phyloP scores from a whole-genome alignment of 768 basidiomycete genomes.

The Phlegmacium glaucopus region DNA sequence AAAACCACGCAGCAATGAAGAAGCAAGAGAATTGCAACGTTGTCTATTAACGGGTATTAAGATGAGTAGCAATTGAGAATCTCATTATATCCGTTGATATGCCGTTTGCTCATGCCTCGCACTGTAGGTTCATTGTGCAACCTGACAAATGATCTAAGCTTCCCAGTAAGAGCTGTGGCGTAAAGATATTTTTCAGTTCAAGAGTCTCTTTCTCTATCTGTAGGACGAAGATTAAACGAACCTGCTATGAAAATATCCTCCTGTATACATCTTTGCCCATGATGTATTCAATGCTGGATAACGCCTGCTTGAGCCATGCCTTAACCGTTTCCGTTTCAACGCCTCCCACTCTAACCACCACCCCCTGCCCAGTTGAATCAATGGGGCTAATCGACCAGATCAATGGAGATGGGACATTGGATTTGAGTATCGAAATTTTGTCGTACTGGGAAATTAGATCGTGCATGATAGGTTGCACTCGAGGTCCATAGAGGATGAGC shows the following conservation, averaged over 20 bases:
- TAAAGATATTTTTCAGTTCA: too few species aligned
- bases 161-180: too few species aligned
- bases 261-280: slow-evolving; percentile 65
- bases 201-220: neutral
- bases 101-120: too few species aligned
- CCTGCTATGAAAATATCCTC: slow-evolving; percentile 50
- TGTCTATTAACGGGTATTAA: too few species aligned
- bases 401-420: slow-evolving; percentile 55
- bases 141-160: too few species aligned
- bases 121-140: too few species aligned
- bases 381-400: slow-evolving; percentile 82
- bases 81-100: too few species aligned
- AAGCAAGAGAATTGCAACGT: too few species aligned
- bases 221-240: neutral
- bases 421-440: slow-evolving; percentile 59
- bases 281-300: slow-evolving; percentile 47
- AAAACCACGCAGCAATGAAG: too few species aligned
- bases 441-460: slow-evolving; percentile 49
- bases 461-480: slow-evolving; percentile 42
- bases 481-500: slow-evolving; percentile 74
- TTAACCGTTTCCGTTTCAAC: slow-evolving; percentile 74
- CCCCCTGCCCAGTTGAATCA: slow-evolving; percentile 36
- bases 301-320: slow-evolving; percentile 58
- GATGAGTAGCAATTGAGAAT: too few species aligned
- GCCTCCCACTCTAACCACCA: slow-evolving; percentile 72